Conservation (phyloP, 2,329 filamentous ascomycete genomes). For the Beauveria varroae region DNA sequence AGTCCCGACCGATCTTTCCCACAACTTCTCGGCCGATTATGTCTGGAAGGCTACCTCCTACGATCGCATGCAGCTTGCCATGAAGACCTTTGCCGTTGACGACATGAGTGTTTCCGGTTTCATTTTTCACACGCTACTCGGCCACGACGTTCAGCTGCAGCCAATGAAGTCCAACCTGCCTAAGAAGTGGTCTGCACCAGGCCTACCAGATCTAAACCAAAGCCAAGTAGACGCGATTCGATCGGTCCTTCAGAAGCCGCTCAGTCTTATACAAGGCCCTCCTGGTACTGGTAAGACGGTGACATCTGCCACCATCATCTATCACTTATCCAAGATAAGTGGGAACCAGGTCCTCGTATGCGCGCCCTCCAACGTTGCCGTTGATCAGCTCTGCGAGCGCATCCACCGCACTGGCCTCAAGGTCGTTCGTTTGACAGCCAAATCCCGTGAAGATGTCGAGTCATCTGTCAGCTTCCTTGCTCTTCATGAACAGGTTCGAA, state of each 20-base stretch:
- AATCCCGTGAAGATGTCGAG: constrained; percentile 96
- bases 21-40: constrained; percentile 97
- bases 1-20: constrained; percentile 90
- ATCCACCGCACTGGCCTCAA: constrained; percentile 93
- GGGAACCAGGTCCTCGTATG: constrained; percentile 93
- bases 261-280: constrained; percentile 93
- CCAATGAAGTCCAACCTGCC: constrained; percentile 94
- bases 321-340: constrained; percentile 92
- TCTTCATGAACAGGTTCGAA: constrained; percentile 91
- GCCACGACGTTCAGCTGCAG: constrained; percentile 87
- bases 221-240: constrained; percentile 97
- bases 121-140: constrained; percentile 94
- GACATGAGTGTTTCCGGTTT: constrained; percentile 98
- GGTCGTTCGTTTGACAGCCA: constrained; percentile 95
- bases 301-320: constrained; percentile 97
- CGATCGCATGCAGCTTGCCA: constrained; percentile 96
- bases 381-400: constrained; percentile 95
- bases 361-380: constrained; percentile 94
- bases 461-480: constrained; percentile 96
- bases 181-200: constrained; percentile 93
- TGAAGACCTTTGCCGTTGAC: constrained; percentile 98
- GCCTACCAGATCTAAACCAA: constrained; percentile 86
- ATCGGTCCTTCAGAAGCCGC: constrained; percentile 83
- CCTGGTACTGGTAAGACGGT: constrained; percentile 98
- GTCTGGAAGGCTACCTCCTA: constrained; percentile 99